These are phyloP conservation scores for Chimonanthus salicifolius DNA, from an alignment of 164 flowering plant genomes.

Conservation along the genomic window DNA sequence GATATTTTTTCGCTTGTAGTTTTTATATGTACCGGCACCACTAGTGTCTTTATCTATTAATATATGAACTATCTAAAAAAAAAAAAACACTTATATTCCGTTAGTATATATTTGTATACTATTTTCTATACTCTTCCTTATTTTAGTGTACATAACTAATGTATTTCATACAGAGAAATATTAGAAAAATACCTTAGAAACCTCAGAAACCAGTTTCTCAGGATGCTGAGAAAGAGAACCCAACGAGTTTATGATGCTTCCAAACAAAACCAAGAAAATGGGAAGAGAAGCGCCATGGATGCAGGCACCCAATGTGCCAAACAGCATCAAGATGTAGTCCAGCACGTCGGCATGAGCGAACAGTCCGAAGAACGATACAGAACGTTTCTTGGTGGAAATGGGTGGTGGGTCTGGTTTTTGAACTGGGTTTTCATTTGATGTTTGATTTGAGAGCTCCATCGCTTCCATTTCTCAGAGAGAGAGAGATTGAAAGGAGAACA, in stretches of 20 bases:
- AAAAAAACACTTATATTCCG: too few species aligned
- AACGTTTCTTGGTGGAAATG: constrained; percentile 6
- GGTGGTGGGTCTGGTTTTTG: constrained; percentile 12
- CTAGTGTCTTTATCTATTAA: too few species aligned
- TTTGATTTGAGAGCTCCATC: constrained; percentile 23
- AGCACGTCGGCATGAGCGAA: constrained; percentile 53
- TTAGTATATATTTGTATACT: too few species aligned
- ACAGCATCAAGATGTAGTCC: constrained; percentile 55
- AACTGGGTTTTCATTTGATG: constrained; percentile 4
- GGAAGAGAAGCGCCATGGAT: constrained; percentile 72
- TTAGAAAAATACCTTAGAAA: constrained; percentile 42
- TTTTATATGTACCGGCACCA: too few species aligned
- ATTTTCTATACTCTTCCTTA: too few species aligned
- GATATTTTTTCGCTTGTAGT: too few species aligned
- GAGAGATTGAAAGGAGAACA: background rate
- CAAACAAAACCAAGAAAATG: constrained; percentile 60
- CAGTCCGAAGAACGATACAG: constrained; percentile 37
- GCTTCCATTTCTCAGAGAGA: constrained; percentile 27
- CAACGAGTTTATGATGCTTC: constrained; percentile 56
- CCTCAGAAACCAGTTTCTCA: constrained; percentile 31
- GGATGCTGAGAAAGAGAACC: constrained; percentile 43
- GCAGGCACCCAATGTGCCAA: constrained; percentile 57
- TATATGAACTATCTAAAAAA: too few species aligned
- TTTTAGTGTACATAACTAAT: too few species aligned
- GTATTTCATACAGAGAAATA: too few species aligned